Percentiles rank a stretch among this genome's conserved stretches.
phyloP scores from a whole-genome alignment of 2,329 filamentous ascomycete species.

The Hawksworthiomyces lignivorus region DNA sequence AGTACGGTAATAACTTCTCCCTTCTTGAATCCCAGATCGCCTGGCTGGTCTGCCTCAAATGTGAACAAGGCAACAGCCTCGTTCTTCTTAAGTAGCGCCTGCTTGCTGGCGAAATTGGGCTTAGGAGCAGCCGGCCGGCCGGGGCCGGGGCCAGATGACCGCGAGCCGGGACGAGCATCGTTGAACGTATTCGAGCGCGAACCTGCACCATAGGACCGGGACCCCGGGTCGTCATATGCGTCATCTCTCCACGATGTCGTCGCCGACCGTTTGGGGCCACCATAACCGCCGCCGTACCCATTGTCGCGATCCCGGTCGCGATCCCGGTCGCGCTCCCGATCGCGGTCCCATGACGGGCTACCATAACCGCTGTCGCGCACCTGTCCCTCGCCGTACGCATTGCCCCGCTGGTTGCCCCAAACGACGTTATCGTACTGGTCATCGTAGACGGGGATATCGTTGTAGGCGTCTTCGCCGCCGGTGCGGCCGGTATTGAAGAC shows the following conservation, averaged over 20 bases:
- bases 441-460: constrained; percentile 86
- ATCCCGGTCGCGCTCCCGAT: constrained; percentile 13
- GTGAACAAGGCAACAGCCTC: constrained; percentile 88
- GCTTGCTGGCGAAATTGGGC: constrained; percentile 64
- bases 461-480: constrained; percentile 64
- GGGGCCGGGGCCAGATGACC: constrained; percentile 60
- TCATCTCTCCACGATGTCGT: constrained; percentile 59
- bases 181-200: constrained; percentile 46
- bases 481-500: constrained; percentile 64
- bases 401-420: constrained; percentile 63
- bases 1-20: constrained; percentile 91
- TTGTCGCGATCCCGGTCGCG: background rate
- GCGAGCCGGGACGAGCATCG: constrained; percentile 29
- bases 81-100: constrained; percentile 54
- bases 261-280: constrained; percentile 53
- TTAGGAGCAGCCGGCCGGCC: constrained; percentile 81
- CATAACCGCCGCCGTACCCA: constrained; percentile 13
- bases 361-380: constrained; percentile 28
- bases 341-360: constrained; percentile 19
- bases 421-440: constrained; percentile 73
- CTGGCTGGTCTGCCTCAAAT: constrained; percentile 88
- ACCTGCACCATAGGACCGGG: constrained; percentile 25
- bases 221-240: constrained; percentile 53
- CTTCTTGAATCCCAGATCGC: constrained; percentile 93
- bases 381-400: constrained; percentile 60